These are phyloP conservation scores for Penicillium frequentans DNA, from an alignment of 2,329 filamentous ascomycete genomes.

Conservation along the genomic window DNA sequence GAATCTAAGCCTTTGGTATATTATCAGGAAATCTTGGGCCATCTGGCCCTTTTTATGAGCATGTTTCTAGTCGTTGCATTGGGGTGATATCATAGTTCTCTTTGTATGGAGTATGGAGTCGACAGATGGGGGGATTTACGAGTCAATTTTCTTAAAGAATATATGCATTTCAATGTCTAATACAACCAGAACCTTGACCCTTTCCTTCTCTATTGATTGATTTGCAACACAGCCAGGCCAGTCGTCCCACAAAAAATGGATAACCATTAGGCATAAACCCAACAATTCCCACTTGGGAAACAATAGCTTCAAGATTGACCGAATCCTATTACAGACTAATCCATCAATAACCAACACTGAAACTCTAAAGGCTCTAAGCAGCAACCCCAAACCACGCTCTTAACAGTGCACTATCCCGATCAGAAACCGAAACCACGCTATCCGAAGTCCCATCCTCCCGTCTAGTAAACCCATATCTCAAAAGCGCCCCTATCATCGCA, in stretches of 20 bases:
- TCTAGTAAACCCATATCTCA: constrained; percentile 2
- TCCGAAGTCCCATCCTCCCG: neutral
- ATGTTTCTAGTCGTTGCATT: constrained; percentile 23
- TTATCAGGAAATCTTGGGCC: constrained; percentile 1
- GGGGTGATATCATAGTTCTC: constrained; percentile 25
- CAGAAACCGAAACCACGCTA: neutral
- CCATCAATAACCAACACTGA: neutral
- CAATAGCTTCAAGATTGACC: too few relatives aligned
- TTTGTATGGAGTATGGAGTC: constrained; percentile 25
- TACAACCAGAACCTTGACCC: neutral
- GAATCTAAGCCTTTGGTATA: constrained; percentile 53
- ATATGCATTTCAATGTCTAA: constrained; percentile 7
- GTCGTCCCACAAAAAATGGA: neutral
- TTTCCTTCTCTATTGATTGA: neutral
- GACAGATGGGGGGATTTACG: constrained; percentile 9
- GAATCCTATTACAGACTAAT: neutral
- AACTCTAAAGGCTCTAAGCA: neutral
- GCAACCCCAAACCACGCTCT: neutral
- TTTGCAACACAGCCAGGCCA: neutral
- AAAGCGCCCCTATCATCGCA: constrained; percentile 1
- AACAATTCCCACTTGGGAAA: neutral
- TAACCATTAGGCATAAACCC: neutral
- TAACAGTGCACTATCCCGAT: neutral
- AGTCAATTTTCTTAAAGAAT: constrained; percentile 9
- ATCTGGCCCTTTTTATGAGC: constrained; percentile 13